Evolutionary conservation across 2,329 filamentous ascomycete species (phyloP), one percentile per base, ranked within the genome.

Genomic region (Ophiostoma sp.): DNA sequence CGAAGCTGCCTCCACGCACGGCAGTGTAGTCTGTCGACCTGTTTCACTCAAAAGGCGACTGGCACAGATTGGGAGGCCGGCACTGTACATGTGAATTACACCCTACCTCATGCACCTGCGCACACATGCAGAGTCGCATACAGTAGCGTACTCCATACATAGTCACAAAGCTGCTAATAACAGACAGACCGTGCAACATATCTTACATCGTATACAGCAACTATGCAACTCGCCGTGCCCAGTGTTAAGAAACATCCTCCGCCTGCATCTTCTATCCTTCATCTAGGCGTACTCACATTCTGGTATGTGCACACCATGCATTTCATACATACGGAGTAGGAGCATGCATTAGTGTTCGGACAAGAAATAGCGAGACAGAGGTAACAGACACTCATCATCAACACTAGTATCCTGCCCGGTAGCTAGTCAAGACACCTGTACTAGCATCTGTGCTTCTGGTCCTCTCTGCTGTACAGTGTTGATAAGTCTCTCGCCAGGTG

Each of bases 301-400:
- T 55, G 27, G n/a, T 27, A 55, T 11, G 27, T 55, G 49, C 49
- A 27, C 18, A 9, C 49, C 49, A 55, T 55, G 49, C 49, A 55
- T 11, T 27, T 27, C 49, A 11, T 27, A 27, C 49, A 55, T 55
- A 27, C 27, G 27, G 27, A 27, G 27, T 2, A 12, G 27, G 4
- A 5, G 49, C 16, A 27, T 55, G 49, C 49, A 55, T 55, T 55
- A 55, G 49, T 55, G 49, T 55, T 55, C 49, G 49, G 49, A 36
- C 8, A 55, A 27, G 49, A 27, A 27, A 8, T n/a, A 52, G 49
- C 49, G 49, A 55, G n/a, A 27, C 18, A 55, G n/a, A 27, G 49
- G 7, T 14, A 36, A 27, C 18, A 55, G 49, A 55, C 49, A 49
- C 18, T 4, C 18, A 9, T 12, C 12, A 55, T 55, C 49, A 18